Percentiles rank a stretch among this genome's conserved stretches.
phyloP scores from a whole-genome alignment of 164 flowering plant genomes.

The Macadamia tetraphylla region DNA sequence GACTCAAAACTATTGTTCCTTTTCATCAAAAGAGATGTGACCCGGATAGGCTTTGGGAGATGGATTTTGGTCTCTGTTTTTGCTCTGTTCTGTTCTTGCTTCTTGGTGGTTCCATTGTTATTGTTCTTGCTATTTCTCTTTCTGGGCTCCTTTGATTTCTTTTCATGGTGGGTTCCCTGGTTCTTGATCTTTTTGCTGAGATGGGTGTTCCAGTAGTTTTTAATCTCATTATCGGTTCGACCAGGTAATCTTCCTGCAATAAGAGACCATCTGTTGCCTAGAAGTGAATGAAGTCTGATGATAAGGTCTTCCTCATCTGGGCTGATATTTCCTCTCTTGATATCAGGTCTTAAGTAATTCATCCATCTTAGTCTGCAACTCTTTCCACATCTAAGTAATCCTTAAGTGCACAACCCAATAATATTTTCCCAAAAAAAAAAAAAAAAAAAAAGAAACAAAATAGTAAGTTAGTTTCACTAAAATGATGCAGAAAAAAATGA shows the following conservation, averaged over 20 bases:
- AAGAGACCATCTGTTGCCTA: slow-evolving; percentile 69
- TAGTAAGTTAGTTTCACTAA: too few species aligned
- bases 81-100: not conserved
- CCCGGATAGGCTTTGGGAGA: slow-evolving; percentile 36
- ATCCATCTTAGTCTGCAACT: slow-evolving; percentile 69
- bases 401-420: slow-evolving; percentile 15
- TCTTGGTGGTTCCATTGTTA: slow-evolving; percentile 7
- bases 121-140: slow-evolving; percentile 11
- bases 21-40: slow-evolving; percentile 14
- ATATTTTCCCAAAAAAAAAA: too few species aligned
- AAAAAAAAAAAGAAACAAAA: not conserved
- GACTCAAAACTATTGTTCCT: slow-evolving; percentile 30
- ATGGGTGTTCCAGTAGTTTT: slow-evolving; percentile 69
- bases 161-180: slow-evolving; percentile 29
- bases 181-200: slow-evolving; percentile 37
- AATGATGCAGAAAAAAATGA: too few species aligned
- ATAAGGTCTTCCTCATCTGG: slow-evolving; percentile 66
- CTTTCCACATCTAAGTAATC: slow-evolving; percentile 61
- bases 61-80: slow-evolving; percentile 18
- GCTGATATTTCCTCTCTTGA: slow-evolving; percentile 56
- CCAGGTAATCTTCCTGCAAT: slow-evolving; percentile 66
- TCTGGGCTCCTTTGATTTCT: slow-evolving; percentile 12
- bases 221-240: slow-evolving; percentile 78
- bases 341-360: slow-evolving; percentile 62
- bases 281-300: slow-evolving; percentile 45